Base-by-base conservation (phyloP, 352 stramenopile genomes). In the Globisporangium abappressorium region DNA sequence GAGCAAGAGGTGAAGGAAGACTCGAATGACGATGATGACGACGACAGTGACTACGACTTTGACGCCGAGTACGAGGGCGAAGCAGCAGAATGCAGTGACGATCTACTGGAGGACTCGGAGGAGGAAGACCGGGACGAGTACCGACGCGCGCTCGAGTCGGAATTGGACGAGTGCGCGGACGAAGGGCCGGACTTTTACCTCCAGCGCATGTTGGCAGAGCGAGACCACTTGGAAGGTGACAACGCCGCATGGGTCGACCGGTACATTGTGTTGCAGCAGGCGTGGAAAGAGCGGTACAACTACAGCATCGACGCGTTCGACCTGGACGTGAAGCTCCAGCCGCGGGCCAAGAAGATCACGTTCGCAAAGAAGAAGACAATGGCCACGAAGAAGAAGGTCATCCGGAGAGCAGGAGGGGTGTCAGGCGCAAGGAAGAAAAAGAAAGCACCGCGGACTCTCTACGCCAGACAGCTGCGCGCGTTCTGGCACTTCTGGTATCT, bases 1-100 rank as follows among this genome's bases (percentile, higher is more conserved):
- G 58, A 61, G 41, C 26, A 34, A 46, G 38, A 18, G 59, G 12
- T 46, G 53, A 11, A 33, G 54, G 57, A 59, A 46, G 7, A 14
- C 30, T 9, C 55, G 38, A 2, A 22, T 12, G 59, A 38, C 7
- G 53, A 58, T 14, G 59, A 65, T 56, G 53, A 36, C n/a, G 55
- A 56, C 36, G 71, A 79, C 9, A 80, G 71, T 38, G 71, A 76
- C 69, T 78, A 71, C 56, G 62, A 71, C 22, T 70, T 69, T 18
- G 65, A 70, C 15, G 64, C 62, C 3, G 64, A 69, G 7, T 38
- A 20, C 33, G 24, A 38, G 24, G 36, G 70, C 1, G 68, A 67
- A 22, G 69, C 20, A 46, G 24, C 36, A 9, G 20, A 15, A 46
- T 28, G 47, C 14, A 18, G 22, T 57, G 30, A 12, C 28, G 18